phyloP scores from a whole-genome alignment of 2,329 filamentous ascomycete genomes.

The Berkeleyomyces basicola region DNA sequence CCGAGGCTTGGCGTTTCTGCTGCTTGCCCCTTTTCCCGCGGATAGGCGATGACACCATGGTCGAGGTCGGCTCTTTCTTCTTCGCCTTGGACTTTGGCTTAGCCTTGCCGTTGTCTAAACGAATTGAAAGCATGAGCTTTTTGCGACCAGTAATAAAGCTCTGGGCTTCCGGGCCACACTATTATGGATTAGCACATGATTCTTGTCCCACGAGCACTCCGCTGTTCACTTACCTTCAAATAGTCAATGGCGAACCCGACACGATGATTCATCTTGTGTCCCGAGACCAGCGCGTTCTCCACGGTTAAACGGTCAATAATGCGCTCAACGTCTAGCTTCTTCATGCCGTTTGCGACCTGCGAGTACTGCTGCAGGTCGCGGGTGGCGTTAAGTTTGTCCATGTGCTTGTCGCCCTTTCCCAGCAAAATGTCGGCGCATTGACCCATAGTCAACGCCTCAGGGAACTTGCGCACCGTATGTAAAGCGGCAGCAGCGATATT shows the following conservation, averaged over 20 bases:
- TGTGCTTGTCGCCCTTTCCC: slow-evolving; percentile 26
- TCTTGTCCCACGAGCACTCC: background rate
- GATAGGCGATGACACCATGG: slow-evolving; percentile 38
- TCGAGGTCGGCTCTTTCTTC: slow-evolving; percentile 24
- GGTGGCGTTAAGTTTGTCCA: slow-evolving; percentile 5
- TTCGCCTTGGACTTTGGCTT: slow-evolving; percentile 23
- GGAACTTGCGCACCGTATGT: slow-evolving; percentile 41
- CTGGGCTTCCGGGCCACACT: slow-evolving; percentile 26
- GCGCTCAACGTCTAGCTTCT: slow-evolving; percentile 62
- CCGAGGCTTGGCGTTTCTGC: slow-evolving; percentile 14
- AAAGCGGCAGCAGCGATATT: slow-evolving; percentile 56
- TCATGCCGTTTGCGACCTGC: slow-evolving; percentile 52
- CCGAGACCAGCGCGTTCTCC: slow-evolving; percentile 57
- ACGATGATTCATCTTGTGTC: slow-evolving; percentile 41
- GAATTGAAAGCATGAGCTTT: slow-evolving; percentile 29
- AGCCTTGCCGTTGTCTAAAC: slow-evolving; percentile 20
- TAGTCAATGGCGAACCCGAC: slow-evolving; percentile 60
- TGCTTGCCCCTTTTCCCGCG: slow-evolving; percentile 16
- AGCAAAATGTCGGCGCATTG: slow-evolving; percentile 75
- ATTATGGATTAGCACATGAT: background rate
- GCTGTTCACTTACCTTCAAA: slow-evolving; percentile 32
- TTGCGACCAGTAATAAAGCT: slow-evolving; percentile 29
- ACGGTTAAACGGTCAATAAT: slow-evolving; percentile 63
- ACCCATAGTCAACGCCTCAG: slow-evolving; percentile 49
- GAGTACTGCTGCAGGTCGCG: slow-evolving; percentile 28